phyloP scores from a whole-genome alignment of 2,329 filamentous ascomycete species.

The Penicillium frequentans region DNA sequence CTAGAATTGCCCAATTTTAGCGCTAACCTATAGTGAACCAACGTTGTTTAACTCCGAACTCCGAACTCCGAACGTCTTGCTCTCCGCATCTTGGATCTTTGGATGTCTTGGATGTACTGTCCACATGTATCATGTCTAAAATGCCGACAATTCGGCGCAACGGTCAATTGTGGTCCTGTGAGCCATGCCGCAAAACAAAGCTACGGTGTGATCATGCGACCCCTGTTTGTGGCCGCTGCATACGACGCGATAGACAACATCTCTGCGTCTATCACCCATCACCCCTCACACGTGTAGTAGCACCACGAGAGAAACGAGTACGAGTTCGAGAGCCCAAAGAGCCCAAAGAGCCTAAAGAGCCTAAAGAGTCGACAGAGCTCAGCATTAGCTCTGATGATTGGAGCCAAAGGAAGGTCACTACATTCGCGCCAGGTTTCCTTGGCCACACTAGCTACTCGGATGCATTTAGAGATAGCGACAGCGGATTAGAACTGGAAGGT shows the following conservation, averaged over 20 bases:
- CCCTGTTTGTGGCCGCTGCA: constrained; percentile 22
- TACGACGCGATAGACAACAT: constrained; percentile 9
- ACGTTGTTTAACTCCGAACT: constrained; percentile 3
- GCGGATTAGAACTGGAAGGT: not conserved
- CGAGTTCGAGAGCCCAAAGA: not conserved
- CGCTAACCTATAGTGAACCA: not conserved
- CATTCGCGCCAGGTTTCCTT: constrained; percentile 4
- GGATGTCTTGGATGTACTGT: too few species aligned
- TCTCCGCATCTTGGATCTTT: not conserved
- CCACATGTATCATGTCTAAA: not conserved
- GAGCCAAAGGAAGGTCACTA: constrained; percentile 3
- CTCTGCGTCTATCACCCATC: constrained; percentile 21
- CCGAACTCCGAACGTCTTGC: not conserved
- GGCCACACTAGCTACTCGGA: constrained; percentile 9
- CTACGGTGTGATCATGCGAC: constrained; percentile 24
- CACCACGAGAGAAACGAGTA: not conserved
- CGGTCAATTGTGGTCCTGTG: constrained; percentile 22
- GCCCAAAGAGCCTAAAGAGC: not conserved
- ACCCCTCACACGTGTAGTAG: constrained; percentile 10
- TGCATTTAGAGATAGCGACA: constrained; percentile 11
- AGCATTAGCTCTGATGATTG: not conserved
- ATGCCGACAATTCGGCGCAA: constrained; percentile 9
- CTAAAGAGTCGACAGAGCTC: not conserved
- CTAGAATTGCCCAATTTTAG: not conserved
- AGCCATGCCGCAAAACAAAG: constrained; percentile 28